Evolutionary conservation across 306 rosid genomes (phyloP), one percentile per base, ranked within the genome.

Genomic region (Delonix regia): DNA sequence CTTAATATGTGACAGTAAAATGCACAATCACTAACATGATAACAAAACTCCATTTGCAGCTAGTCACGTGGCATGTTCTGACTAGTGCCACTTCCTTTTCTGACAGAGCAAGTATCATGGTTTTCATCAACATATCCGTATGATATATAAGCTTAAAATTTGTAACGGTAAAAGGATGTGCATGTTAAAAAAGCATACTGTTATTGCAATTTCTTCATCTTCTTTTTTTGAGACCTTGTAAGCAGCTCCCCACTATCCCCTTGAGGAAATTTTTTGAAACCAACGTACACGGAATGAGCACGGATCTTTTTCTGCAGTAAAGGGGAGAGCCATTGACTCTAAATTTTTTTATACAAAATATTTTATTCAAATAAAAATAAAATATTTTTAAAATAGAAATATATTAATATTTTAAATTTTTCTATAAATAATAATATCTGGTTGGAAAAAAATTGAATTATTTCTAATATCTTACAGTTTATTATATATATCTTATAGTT

Each of bases 241-340:
- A 73, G 99, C 98, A 75, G 70, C 97, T 77, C 98, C 99, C 97
- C 97, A 91, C 98, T 95, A 53, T 60, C 44, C 82, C 82, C 77
- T 72, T 88, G 78, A n/a, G n/a, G n/a, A n/a, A n/a, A n/a, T n/a
- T n/a, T n/a, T n/a, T n/a, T n/a, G n/a, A n/a, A n/a, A n/a, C n/a
- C n/a, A n/a, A n/a, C n/a, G n/a, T n/a, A n/a, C n/a, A n/a, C n/a
- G n/a, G n/a, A n/a, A n/a, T n/a, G n/a, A n/a, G n/a, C n/a, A n/a
- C n/a, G n/a, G n/a, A n/a, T n/a, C n/a, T n/a, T n/a, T n/a, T n/a
- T n/a, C n/a, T n/a, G n/a, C n/a, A n/a, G n/a, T n/a, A n/a, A n/a
- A n/a, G n/a, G n/a, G n/a, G n/a, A n/a, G n/a, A n/a, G n/a, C n/a
- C n/a, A n/a, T n/a, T n/a, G n/a, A n/a, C n/a, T n/a, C n/a, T n/a